phyloP scores from a whole-genome alignment of 2,329 filamentous ascomycete species.

The Sporothrix sp. region DNA sequence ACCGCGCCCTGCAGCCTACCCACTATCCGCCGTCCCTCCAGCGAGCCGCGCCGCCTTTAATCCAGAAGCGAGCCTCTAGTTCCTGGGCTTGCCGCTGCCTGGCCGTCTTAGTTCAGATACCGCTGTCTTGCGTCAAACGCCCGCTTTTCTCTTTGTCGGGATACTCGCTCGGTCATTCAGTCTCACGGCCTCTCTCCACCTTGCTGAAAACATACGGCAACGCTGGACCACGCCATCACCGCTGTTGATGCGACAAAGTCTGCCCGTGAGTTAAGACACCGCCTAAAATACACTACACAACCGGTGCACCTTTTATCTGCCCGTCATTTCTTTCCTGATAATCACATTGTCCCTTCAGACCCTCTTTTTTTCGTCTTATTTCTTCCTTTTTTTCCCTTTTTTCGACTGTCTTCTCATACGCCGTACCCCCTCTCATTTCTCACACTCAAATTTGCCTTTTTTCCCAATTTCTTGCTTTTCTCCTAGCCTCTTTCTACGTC shows the following conservation, averaged over 20 bases:
- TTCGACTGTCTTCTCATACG: too few species aligned
- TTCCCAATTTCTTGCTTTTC: background rate
- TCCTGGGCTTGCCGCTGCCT: constrained; percentile 1
- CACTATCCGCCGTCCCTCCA: background rate
- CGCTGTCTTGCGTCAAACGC: too few species aligned
- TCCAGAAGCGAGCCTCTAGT: constrained; percentile 11
- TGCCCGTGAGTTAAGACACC: constrained; percentile 3
- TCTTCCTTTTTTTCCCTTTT: background rate
- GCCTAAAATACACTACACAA: background rate
- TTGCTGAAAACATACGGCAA: background rate
- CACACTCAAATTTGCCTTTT: background rate
- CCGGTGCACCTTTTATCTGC: constrained; percentile 1
- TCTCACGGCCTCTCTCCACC: constrained; percentile 4
- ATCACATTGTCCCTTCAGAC: background rate
- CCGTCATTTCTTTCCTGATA: background rate
- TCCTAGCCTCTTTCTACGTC: too few species aligned
- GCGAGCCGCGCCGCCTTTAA: constrained; percentile 15
- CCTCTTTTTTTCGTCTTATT: background rate
- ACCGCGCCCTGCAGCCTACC: constrained; percentile 2
- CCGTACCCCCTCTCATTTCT: background rate
- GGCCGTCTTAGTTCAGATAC: background rate
- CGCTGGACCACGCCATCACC: constrained; percentile 3
- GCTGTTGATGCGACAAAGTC: constrained; percentile 2
- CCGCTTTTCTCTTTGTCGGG: background rate
- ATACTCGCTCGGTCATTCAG: background rate